These are phyloP conservation scores for Colletotrichum nymphaeae DNA, from an alignment of 2,329 filamentous ascomycete genomes.

Conservation along the genomic window DNA sequence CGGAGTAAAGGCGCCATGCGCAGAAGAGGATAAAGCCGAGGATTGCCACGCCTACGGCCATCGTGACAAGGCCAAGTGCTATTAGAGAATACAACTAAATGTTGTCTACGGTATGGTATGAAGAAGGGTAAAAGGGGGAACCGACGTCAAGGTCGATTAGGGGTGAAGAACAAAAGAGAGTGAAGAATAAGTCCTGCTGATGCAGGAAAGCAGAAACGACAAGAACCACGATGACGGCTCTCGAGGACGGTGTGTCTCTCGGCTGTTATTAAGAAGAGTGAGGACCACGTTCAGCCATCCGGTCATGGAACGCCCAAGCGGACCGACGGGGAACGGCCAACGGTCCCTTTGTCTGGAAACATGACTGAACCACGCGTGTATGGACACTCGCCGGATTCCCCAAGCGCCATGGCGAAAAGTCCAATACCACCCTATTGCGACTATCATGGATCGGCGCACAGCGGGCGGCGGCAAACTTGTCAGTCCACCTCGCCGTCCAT, in stretches of 20 bases:
- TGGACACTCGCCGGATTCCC: slow-evolving; percentile 19
- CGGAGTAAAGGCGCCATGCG: slow-evolving; percentile 29
- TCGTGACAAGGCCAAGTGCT: slow-evolving; percentile 1
- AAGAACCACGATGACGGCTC: slow-evolving; percentile 20
- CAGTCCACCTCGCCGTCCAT: slow-evolving; percentile 12
- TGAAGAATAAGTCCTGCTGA: slow-evolving; percentile 20
- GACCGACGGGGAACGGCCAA: slow-evolving; percentile 31
- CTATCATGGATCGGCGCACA: slow-evolving; percentile 6
- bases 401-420: slow-evolving; percentile 23
- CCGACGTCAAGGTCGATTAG: slow-evolving; percentile 13
- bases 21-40: slow-evolving; percentile 31
- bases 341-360: slow-evolving; percentile 30
- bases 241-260: slow-evolving; percentile 23
- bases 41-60: slow-evolving; percentile 31
- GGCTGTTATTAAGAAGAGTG: slow-evolving; percentile 34
- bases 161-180: slow-evolving; percentile 9
- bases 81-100: slow-evolving; percentile 4
- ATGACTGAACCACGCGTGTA: slow-evolving; percentile 14
- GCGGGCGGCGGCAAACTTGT: slow-evolving; percentile 27
- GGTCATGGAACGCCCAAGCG: slow-evolving; percentile 27
- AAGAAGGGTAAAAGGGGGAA: neutral
- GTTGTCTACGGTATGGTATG: neutral
- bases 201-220: slow-evolving; percentile 22
- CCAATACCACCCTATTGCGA: neutral
- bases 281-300: slow-evolving; percentile 28